phyloP scores from a whole-genome alignment of 2,329 filamentous ascomycete species.

The Fusarium continuum region DNA sequence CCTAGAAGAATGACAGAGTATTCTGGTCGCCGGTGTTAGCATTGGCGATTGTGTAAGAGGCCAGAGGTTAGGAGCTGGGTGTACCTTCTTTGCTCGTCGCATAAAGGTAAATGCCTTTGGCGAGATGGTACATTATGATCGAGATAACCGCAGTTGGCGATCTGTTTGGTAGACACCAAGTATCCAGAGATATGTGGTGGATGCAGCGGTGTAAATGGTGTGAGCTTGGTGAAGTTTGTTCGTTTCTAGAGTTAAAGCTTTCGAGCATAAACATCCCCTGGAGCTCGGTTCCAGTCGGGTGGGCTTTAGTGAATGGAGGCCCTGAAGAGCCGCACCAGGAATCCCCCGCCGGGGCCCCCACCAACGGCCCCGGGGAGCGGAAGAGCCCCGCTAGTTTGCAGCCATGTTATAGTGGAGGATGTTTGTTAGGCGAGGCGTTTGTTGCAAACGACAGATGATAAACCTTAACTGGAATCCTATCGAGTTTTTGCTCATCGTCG shows the following conservation, averaged over 20 bases:
- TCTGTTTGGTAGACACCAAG: neutral
- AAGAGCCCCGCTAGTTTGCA: conserved; percentile 22
- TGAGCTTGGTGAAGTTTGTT: neutral
- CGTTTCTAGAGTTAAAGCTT: neutral
- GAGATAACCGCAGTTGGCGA: neutral
- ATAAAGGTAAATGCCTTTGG: conserved; percentile 93
- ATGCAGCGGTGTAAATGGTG: conserved; percentile 4
- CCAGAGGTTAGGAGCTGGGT: conserved; percentile 31
- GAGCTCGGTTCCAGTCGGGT: conserved; percentile 5
- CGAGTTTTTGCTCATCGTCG: no score
- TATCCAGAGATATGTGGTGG: neutral
- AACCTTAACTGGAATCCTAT: no score
- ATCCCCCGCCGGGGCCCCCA: conserved; percentile 9
- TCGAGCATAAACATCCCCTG: neutral
- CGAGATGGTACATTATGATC: conserved; percentile 86
- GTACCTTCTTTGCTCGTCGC: conserved; percentile 95
- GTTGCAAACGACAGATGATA: no score
- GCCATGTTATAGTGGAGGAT: neutral
- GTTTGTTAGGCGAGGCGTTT: neutral
- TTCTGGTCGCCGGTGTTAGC: conserved; percentile 62
- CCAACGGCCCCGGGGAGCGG: conserved; percentile 7
- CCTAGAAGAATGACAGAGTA: conserved; percentile 97
- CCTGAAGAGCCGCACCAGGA: conserved; percentile 32
- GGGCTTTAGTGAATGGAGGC: conserved; percentile 22
- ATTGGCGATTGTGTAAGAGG: neutral